Base-by-base conservation (phyloP, 495 filamentous ascomycete genomes). In the Trichoderma virens region DNA sequence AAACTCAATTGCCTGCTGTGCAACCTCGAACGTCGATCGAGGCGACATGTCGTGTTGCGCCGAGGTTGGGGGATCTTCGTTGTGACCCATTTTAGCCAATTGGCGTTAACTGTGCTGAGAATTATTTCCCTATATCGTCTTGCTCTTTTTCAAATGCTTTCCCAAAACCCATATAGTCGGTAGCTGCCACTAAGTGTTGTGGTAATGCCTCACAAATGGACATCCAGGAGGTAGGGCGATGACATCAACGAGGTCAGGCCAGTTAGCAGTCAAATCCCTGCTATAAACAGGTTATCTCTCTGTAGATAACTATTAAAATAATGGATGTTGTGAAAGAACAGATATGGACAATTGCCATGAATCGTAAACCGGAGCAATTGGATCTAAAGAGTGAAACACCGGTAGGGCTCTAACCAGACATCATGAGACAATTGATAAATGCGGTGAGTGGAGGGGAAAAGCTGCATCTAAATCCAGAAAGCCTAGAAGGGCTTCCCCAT, bases 1-100 rank as follows among this genome's bases (percentile, higher is more conserved):
- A 47, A 79, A 79, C 62, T 75, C 71, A 43, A 70, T 62, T 25
- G 72, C 77, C 9, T 71, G 66, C 27, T 69, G 67, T 35, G 65
- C 67, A 25, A 56, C 47, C 25, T 27, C 47, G 25, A 27, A 1
- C 6, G 47, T 6, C n/a, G 23, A 1, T 18, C 20, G 23, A 25
- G 8, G 25, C 5, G 47, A 27, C 8, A 56, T 6, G 23, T 56
- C 20, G 1, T 1, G 25, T 18, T 27, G 47, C 25, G 47, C 25
- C 8, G 20, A 1, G 23, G 5, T 28, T 8, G 23, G 47, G 14
- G 47, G 47, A 2, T 27, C 47, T 16, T 56, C 47, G 20, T 6
- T 7, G n/a, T 25, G 45, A 11, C 47, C 47, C 47, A 56, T 56
- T 1, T 56, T 56, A 16, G 23, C 47, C 41, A 45, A 45, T 45